Base-by-base conservation (phyloP, 2,329 filamentous ascomycete species). In the Dactylonectria estremocensis region DNA sequence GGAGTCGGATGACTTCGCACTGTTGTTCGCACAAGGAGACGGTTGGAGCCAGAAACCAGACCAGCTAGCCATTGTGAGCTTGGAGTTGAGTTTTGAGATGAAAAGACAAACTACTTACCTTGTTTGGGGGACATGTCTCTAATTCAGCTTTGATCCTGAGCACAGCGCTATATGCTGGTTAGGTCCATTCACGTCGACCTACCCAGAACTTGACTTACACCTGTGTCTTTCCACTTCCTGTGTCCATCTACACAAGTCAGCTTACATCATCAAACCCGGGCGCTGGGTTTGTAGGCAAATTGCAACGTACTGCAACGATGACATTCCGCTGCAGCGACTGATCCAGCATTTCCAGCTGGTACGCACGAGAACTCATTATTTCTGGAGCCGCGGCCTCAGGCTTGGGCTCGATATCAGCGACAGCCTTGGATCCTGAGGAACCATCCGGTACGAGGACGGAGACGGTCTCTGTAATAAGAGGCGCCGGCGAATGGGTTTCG, bases 41-140 rank as follows among this genome's bases (percentile, higher is more conserved):
- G 0, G 91, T 95, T 0, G 92, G 92, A 0, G 90, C 88, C 46
- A 94, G 81, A 72, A 95, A 94, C 93, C 93, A 95, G 10, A 93
- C 83, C 4, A 90, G 78, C 89, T 90, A 59, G 8, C 18, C 4
- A 3, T 53, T 33, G 60, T 77, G 70, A 77, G 68, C 49, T 60
- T 20, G 20, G 28, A 54, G 14, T 35, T 43, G 20, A 11, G n/a
- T n/a, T n/a, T n/a, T n/a, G n/a, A n/a, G 13, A n/a, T 10, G n/a
- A n/a, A 49, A n/a, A 13, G n/a, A 46, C 5, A 5, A 43, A 48
- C 71, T 90, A 89, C 82, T 91, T 74, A 91, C 90, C 83, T 93
- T 91, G 31, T 85, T 79, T 1, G 82, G 66, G 3, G 81, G 69
- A 22, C 85, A 84, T 43, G 78, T 84, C 67, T 91, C 88, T 1